Evolutionary conservation across 192 early-diverging fungal genomes (phyloP).

Genomic region (Mortierella alpina): DNA sequence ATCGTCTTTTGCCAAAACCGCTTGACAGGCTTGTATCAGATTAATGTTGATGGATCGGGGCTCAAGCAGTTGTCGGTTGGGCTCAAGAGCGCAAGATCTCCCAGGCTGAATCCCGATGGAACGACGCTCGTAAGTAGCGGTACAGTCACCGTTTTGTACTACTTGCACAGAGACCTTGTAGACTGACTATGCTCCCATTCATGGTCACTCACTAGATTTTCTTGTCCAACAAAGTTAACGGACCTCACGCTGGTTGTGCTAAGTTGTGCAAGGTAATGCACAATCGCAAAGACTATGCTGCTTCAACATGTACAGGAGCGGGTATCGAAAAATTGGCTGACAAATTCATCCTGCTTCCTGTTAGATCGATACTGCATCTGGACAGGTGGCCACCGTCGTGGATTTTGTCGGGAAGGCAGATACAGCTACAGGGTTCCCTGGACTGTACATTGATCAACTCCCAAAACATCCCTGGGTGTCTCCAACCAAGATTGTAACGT

Average conservation of each 20-base stretch:
- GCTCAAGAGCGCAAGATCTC: constrained; percentile 66
- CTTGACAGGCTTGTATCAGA: constrained; percentile 65
- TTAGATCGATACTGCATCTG: constrained; percentile 27
- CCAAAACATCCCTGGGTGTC: constrained; percentile 39
- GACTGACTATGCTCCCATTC: background rate
- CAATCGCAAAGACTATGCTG: background rate
- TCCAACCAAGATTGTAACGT: constrained; percentile 29
- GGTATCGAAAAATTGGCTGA: background rate
- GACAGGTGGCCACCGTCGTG: constrained; percentile 38
- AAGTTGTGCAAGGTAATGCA: constrained; percentile 54
- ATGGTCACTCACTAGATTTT: constrained; percentile 56
- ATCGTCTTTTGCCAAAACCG: constrained; percentile 78
- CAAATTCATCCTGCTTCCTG: no score
- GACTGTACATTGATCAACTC: constrained; percentile 75
- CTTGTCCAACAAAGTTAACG: constrained; percentile 68
- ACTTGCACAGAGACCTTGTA: background rate
- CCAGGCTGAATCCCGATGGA: constrained; percentile 67
- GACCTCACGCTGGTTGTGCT: constrained; percentile 76
- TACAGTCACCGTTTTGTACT: background rate
- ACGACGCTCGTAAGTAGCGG: constrained; percentile 38
- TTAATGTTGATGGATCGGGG: constrained; percentile 57
- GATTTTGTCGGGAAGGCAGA: constrained; percentile 52
- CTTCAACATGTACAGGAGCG: background rate
- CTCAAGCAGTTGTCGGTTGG: constrained; percentile 33
- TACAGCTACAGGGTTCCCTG: constrained; percentile 67